Percentiles rank a stretch among this genome's conserved stretches.
These are phyloP conservation scores for Neoscytalidium dimidiatum DNA, from an alignment of 2,329 filamentous ascomycete species.

Conservation along the genomic window DNA sequence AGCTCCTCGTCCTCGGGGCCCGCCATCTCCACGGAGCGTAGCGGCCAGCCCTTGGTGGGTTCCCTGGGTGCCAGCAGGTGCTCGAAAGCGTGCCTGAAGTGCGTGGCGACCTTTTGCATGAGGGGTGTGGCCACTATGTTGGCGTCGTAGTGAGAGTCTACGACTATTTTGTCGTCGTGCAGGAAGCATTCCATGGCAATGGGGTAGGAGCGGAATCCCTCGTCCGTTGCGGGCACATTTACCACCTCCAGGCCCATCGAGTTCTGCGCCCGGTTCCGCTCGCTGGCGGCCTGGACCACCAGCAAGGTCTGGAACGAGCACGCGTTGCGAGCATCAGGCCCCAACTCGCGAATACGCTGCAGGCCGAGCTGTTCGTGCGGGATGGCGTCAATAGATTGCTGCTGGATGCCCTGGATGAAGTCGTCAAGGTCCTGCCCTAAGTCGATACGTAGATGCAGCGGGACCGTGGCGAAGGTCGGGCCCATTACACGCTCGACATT, in stretches of 20 bases:
- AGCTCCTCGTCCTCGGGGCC: not conserved
- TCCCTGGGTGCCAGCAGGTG: not conserved
- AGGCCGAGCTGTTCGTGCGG: not conserved
- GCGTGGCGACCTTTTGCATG: not conserved
- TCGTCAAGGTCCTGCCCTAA: conserved; percentile 20
- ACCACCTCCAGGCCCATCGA: conserved; percentile 6
- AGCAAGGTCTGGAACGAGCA: conserved; percentile 56
- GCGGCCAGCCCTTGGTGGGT: not conserved
- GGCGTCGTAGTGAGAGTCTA: not conserved
- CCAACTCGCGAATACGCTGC: not conserved
- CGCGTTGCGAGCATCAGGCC: conserved; percentile 20
- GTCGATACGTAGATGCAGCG: conserved; percentile 25
- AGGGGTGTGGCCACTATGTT: not conserved
- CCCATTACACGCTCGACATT: conserved; percentile 38
- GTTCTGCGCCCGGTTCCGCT: conserved; percentile 44
- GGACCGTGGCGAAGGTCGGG: conserved; percentile 42
- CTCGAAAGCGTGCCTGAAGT: not conserved
- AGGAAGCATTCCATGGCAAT: conserved; percentile 1
- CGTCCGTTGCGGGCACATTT: not conserved
- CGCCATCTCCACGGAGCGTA: not conserved
- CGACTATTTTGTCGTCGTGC: not conserved
- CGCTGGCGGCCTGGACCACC: conserved; percentile 57
- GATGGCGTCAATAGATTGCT: not conserved
- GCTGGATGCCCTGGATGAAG: conserved; percentile 1
- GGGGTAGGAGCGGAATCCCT: conserved; percentile 17